phyloP scores from a whole-genome alignment of 1,284 basidiomycete genomes.

The Tausonia pullulans region DNA sequence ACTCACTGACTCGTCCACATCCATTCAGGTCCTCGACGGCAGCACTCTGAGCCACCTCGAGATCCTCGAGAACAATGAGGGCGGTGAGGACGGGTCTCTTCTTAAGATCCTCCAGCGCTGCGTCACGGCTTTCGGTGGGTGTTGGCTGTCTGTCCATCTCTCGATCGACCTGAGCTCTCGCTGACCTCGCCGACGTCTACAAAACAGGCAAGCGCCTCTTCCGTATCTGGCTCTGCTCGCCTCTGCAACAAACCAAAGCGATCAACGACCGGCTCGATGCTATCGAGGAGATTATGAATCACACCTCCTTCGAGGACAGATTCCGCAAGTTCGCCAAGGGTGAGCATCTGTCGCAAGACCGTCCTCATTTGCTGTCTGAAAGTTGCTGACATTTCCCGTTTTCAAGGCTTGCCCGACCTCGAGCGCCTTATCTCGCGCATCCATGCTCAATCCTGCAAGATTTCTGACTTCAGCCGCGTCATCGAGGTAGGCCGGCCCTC shows the following conservation, averaged over 20 bases:
- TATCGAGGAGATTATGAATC: constrained; percentile 72
- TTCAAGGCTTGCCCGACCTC: constrained; percentile 58
- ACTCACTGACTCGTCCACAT: no score
- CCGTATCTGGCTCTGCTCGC: constrained; percentile 86
- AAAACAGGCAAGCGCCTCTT: constrained; percentile 72
- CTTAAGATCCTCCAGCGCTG: constrained; percentile 73
- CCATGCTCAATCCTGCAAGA: constrained; percentile 77
- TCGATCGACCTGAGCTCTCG: constrained; percentile 5
- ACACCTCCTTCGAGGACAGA: constrained; percentile 59
- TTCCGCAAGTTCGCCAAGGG: constrained; percentile 66
- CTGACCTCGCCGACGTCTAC: constrained; percentile 1
- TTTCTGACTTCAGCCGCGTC: constrained; percentile 74
- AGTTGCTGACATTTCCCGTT: background rate
- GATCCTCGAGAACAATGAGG: constrained; percentile 81
- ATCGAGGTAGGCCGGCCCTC: constrained; percentile 46
- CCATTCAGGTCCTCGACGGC: constrained; percentile 55
- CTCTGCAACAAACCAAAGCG: constrained; percentile 61
- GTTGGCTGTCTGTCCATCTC: constrained; percentile 14
- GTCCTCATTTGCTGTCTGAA: background rate
- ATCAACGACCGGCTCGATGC: constrained; percentile 88
- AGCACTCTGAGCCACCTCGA: constrained; percentile 89
- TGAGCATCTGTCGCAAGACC: background rate
- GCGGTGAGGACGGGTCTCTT: constrained; percentile 76
- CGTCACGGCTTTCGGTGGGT: constrained; percentile 72
- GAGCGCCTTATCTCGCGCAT: constrained; percentile 88